Conservation (phyloP, 2,329 filamentous ascomycete genomes). For the Trichoderma lentiforme region DNA sequence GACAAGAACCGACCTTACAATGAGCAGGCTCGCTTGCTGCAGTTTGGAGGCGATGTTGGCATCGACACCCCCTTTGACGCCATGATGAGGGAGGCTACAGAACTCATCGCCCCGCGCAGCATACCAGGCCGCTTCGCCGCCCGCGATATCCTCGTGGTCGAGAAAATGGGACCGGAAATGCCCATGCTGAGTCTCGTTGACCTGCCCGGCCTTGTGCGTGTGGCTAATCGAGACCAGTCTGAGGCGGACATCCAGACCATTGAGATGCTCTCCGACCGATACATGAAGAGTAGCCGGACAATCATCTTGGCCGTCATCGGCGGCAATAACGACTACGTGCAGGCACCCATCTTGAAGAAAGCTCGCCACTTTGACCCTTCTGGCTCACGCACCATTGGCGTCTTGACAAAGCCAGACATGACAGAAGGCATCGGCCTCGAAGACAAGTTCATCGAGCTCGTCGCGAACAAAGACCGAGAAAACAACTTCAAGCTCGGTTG, state of each 20-base stretch:
- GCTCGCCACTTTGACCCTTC: conserved; percentile 49
- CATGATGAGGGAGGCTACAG: conserved; percentile 50
- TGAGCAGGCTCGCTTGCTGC: conserved; percentile 46
- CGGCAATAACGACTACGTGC: conserved; percentile 54
- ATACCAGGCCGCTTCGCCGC: conserved; percentile 50
- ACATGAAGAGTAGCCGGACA: conserved; percentile 54
- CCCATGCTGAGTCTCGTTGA: conserved; percentile 61
- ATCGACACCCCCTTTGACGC: conserved; percentile 45
- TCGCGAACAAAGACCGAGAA: conserved; percentile 48
- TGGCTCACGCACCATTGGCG: conserved; percentile 49
- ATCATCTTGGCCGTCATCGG: conserved; percentile 55
- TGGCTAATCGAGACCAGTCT: conserved; percentile 52
- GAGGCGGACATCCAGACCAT: conserved; percentile 52
- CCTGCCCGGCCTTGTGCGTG: conserved; percentile 56
- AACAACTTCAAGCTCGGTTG: conserved; percentile 52
- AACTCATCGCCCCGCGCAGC: conserved; percentile 49
- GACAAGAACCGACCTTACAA: conserved; percentile 45
- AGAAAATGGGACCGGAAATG: conserved; percentile 57
- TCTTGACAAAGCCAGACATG: conserved; percentile 52
- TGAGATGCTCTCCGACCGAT: conserved; percentile 48
- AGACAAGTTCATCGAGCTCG: conserved; percentile 52
- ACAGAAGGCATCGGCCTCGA: conserved; percentile 52
- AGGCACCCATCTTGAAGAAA: conserved; percentile 50
- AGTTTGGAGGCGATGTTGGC: conserved; percentile 47
- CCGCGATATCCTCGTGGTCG: conserved; percentile 54